These are phyloP conservation scores for Calonectria hawksworthii DNA, from an alignment of 2,329 filamentous ascomycete genomes.

Conservation along the genomic window DNA sequence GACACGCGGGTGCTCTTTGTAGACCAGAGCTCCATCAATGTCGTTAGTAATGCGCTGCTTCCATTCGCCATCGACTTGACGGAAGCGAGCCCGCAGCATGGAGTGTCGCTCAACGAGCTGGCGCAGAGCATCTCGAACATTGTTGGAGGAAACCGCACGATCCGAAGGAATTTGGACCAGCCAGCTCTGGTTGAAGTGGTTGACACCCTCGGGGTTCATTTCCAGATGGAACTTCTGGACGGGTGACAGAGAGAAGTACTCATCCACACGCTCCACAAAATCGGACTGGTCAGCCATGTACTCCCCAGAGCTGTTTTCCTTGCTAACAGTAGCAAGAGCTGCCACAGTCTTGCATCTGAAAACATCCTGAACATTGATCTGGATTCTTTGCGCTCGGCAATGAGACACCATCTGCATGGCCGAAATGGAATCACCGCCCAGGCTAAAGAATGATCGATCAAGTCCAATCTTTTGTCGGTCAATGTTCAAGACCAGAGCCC, in stretches of 20 bases:
- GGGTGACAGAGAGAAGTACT: conserved; percentile 31
- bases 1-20: neutral
- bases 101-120: conserved; percentile 6
- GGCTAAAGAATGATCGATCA: conserved; percentile 50
- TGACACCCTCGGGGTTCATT: neutral
- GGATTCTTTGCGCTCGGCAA: conserved; percentile 46
- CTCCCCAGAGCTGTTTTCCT: conserved; percentile 22
- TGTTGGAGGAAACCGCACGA: neutral
- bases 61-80: conserved; percentile 9
- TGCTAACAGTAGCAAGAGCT: conserved; percentile 28
- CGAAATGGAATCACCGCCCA: conserved; percentile 59
- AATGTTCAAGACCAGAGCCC: conserved; percentile 37
- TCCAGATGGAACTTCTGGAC: conserved; percentile 39
- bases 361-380: conserved; percentile 46
- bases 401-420: conserved; percentile 52
- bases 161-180: neutral
- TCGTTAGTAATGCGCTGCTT: conserved; percentile 29
- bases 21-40: neutral
- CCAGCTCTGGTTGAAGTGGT: conserved; percentile 5
- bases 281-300: neutral
- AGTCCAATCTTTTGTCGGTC: conserved; percentile 37
- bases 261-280: conserved; percentile 13
- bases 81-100: neutral
- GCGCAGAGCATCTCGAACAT: neutral
- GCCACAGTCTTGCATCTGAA: conserved; percentile 45